Evolutionary conservation across 2,329 filamentous ascomycete genomes (phyloP).

Genomic region (Exophiala aquamarina): DNA sequence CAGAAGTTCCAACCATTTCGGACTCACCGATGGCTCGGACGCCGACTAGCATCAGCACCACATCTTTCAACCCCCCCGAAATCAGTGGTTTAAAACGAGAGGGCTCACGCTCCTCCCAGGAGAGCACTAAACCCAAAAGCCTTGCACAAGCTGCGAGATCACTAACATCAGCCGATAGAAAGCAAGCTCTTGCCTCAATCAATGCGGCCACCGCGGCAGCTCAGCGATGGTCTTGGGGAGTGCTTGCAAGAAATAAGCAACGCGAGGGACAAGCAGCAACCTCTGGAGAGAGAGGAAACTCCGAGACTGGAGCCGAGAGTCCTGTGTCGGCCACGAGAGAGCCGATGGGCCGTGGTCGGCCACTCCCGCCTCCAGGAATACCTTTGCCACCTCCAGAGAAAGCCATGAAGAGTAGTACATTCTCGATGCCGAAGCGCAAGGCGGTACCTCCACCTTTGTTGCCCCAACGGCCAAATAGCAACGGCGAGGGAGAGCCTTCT

Average conservation of each 20-base stretch:
- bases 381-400: slow-evolving; percentile 71
- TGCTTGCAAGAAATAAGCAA: slow-evolving; percentile 42
- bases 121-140: slow-evolving; percentile 12
- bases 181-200: slow-evolving; percentile 43
- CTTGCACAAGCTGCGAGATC: slow-evolving; percentile 25
- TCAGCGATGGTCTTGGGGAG: slow-evolving; percentile 60
- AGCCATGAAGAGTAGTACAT: slow-evolving; percentile 56
- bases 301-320: slow-evolving; percentile 30
- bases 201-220: slow-evolving; percentile 56
- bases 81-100: slow-evolving; percentile 20
- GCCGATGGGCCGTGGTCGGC: slow-evolving; percentile 80
- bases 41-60: slow-evolving; percentile 24
- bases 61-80: slow-evolving; percentile 19
- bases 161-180: slow-evolving; percentile 35
- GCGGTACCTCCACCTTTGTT: slow-evolving; percentile 50
- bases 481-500: slow-evolving; percentile 16
- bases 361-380: slow-evolving; percentile 75
- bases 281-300: slow-evolving; percentile 41
- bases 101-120: slow-evolving; percentile 14
- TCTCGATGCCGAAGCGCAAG: slow-evolving; percentile 65
- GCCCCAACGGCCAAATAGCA: slow-evolving; percentile 31
- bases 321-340: slow-evolving; percentile 50
- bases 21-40: slow-evolving; percentile 29
- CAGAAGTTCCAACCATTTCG: slow-evolving; percentile 8
- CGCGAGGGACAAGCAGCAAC: slow-evolving; percentile 35